Conservation (phyloP, 2,329 filamentous ascomycete genomes). For the Capronia epimyces region DNA sequence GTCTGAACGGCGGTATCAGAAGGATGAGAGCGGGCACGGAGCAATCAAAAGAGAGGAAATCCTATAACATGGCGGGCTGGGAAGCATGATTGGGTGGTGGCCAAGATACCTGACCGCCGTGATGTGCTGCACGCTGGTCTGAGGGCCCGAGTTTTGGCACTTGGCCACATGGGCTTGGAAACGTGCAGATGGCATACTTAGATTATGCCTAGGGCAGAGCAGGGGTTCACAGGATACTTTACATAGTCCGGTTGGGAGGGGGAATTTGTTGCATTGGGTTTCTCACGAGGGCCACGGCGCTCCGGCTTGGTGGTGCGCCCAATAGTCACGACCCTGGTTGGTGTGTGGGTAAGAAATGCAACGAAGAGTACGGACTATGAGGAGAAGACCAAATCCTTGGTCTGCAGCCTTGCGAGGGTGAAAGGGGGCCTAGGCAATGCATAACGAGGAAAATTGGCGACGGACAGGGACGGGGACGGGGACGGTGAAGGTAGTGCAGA, state of each 20-base stretch:
- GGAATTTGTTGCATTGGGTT: not conserved
- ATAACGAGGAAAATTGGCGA: no score
- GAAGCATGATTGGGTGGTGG: slow-evolving; percentile 3
- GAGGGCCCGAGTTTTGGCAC: not conserved
- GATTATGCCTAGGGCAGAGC: not conserved
- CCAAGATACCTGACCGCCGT: slow-evolving; percentile 9
- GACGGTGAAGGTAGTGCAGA: no score
- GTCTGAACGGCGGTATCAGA: slow-evolving; percentile 1
- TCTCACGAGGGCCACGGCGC: not conserved
- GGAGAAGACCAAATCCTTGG: no score
- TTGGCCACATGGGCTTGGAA: not conserved
- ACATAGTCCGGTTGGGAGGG: not conserved
- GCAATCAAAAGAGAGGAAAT: slow-evolving; percentile 7
- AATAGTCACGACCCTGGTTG: not conserved
- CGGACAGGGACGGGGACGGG: no score
- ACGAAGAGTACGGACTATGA: no score
- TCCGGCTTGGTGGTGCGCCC: not conserved
- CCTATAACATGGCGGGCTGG: not conserved
- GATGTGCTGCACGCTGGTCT: not conserved
- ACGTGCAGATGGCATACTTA: not conserved
- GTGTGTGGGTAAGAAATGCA: no score
- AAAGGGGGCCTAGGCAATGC: not conserved
- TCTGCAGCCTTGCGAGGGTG: slow-evolving; percentile 5
- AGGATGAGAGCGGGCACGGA: not conserved
- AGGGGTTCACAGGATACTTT: not conserved